phyloP scores from a whole-genome alignment of 345 rosid species.

The Brassica cretica region DNA sequence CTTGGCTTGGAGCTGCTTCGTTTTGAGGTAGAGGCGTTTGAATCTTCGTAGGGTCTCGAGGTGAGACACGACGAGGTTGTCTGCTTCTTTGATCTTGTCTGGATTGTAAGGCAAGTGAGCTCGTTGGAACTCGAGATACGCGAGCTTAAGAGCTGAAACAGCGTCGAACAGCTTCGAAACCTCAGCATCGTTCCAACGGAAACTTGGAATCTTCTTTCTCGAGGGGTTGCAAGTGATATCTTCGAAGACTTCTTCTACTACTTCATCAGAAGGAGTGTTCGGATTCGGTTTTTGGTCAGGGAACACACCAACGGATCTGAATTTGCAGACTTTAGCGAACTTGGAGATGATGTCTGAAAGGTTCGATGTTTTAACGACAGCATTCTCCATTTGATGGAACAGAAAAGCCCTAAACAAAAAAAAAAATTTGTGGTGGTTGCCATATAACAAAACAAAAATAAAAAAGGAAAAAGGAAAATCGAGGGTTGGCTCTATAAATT shows the following conservation, averaged over 20 bases:
- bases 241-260: conserved; percentile 4
- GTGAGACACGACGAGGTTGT: conserved; percentile 51
- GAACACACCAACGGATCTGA: conserved; percentile 64
- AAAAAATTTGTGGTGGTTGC: too few species aligned
- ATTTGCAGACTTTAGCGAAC: conserved; percentile 57
- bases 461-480: too few species aligned
- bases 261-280: conserved; percentile 34
- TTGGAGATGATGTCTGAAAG: conserved; percentile 55
- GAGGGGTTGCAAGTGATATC: conserved; percentile 16
- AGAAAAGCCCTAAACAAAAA: neutral
- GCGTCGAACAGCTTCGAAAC: conserved; percentile 50
- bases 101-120: conserved; percentile 64
- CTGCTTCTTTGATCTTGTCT: conserved; percentile 56
- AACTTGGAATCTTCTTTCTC: conserved; percentile 31
- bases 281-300: conserved; percentile 31
- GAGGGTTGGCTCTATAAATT: too few species aligned
- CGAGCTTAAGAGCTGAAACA: conserved; percentile 50
- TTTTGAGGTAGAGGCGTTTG: conserved; percentile 43
- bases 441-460: too few species aligned
- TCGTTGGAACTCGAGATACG: conserved; percentile 58
- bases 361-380: conserved; percentile 37
- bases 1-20: conserved; percentile 27
- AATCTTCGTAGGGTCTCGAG: conserved; percentile 47
- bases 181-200: conserved; percentile 25
- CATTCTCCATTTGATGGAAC: conserved; percentile 18